phyloP scores from a whole-genome alignment of 768 basidiomycete species.

The Hygrophorus pudorinus region DNA sequence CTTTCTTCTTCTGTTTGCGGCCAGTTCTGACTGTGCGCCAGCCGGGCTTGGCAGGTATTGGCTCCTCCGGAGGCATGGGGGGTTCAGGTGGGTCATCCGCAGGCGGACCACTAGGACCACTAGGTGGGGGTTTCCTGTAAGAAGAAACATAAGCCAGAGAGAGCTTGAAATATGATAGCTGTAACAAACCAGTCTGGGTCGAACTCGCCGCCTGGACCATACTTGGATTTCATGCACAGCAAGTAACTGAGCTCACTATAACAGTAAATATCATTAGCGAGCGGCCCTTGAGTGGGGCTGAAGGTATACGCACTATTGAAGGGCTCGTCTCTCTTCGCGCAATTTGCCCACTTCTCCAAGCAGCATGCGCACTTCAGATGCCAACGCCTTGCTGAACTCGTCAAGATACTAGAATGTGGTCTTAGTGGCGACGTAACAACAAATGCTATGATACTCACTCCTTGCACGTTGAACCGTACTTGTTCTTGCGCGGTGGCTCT shows the following conservation, averaged over 20 bases:
- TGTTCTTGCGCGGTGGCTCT: constrained; percentile 64
- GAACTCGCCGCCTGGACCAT: constrained; percentile 80
- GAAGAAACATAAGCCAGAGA: constrained; percentile 3
- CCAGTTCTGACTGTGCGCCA: constrained; percentile 49
- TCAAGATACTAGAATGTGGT: too few relatives aligned
- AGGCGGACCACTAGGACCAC: constrained; percentile 33
- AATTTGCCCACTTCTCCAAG: constrained; percentile 77
- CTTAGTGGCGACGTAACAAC: background rate
- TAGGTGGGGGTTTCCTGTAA: constrained; percentile 36
- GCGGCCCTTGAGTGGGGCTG: background rate
- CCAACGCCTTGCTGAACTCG: constrained; percentile 81
- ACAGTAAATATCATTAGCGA: too few relatives aligned
- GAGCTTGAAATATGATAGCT: background rate
- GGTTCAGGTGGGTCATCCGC: constrained; percentile 31
- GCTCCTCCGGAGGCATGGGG: constrained; percentile 25
- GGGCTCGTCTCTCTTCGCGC: constrained; percentile 64
- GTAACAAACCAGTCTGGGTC: constrained; percentile 63
- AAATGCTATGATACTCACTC: constrained; percentile 36
- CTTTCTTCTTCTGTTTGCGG: constrained; percentile 39
- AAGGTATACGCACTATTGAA: constrained; percentile 57
- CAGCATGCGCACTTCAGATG: constrained; percentile 75
- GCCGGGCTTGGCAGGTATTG: constrained; percentile 37
- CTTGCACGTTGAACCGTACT: constrained; percentile 77
- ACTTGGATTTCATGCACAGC: too few relatives aligned
- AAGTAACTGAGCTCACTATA: constrained; percentile 67